Evolutionary conservation across 1,139 yeast genomes (phyloP), one percentile per base, ranked within the genome.

Genomic region (Kodamaea sp.): DNA sequence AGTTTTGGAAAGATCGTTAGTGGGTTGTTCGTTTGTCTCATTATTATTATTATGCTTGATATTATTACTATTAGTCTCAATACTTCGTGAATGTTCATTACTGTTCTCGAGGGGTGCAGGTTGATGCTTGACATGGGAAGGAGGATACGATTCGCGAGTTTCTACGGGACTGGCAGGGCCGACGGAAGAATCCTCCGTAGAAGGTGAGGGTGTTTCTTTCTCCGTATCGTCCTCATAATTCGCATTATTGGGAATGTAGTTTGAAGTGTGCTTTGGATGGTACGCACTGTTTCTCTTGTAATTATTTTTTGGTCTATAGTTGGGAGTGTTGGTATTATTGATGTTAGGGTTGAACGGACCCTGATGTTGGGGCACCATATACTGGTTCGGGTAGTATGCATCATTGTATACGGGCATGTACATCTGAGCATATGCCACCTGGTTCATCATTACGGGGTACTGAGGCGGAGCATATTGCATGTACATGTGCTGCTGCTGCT

Each of bases 361-460:
- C 4, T 32, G 48, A n/a, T n/a, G n/a, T 20, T 42, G 49, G 16
- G 44, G 51, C 37, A 47, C 38, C 43, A 45, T 38, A 28, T 40
- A 43, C 22, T 45, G 50, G 35, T 42, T 45, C 23, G 37, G 43
- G 31, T 47, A 47, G 34, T 44, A 42, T 39, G 43, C 37, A 28
- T 47, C 51, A 22, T 41, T 37, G 26, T 47, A 47, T 34, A 47
- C 32, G 7, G 51, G 50, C 44, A 47, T 43, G 34, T 44, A 46
- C 39, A 44, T 42, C 16, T 46, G 47, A 8, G 48, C 48, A 22
- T 45, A 45, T 26, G 42, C 43, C 48, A 46, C 41, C 26, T 46
- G 50, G 28, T 44, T 37, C 37, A 37, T 29, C 43, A 39, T 39
- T 26, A 39, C 37, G 9, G 43, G 51, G 41, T 36, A 46, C 33